Evolutionary conservation across 2,329 filamentous ascomycete genomes (phyloP), one percentile per base, ranked within the genome.

Genomic region (Sarocladiaceae sp.): DNA sequence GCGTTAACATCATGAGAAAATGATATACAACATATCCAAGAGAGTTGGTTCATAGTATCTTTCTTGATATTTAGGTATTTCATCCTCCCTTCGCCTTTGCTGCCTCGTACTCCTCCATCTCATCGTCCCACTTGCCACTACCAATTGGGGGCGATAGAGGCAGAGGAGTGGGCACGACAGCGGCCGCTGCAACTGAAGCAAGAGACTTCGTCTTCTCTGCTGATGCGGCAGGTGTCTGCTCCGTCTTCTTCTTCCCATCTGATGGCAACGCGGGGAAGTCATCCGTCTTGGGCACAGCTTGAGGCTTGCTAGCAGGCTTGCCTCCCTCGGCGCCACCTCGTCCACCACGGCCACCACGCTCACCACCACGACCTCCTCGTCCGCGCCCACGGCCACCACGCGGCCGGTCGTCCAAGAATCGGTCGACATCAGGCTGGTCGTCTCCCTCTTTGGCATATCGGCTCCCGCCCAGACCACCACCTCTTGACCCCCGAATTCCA

Each of bases 111-210:
- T 70, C 75, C 47, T 77, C 77, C 71, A 83, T 78, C 65, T 83
- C 80, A 31, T 83, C 80, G 49, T 77, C 80, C 80, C 80, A 83
- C 52, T 76, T 69, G 11, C 67, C 72, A 8, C 74, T 37, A n/a
- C 47, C 72, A 17, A 73, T 59, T 0, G 66, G 66, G 7, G 71
- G 66, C 5, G 71, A 69, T 1, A 68, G 22, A 5, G 47, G 60
- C 40, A 66, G 46, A 1, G 61, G 60, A 12, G 60, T 60, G 1
- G 63, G 56, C 10, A 60, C n/a, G n/a, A n/a, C 59, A 6, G 58
- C 56, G 11, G 59, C 59, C 22, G 60, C 59, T 2, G 60, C 58
- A 1, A 69, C 64, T 7, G 39, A 35, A 1, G 40, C 37, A 20
- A 48, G 22, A 17, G 51, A 22, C 25, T 47, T 36, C 15, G 37